Evolutionary conservation across 73 alveolate species (phyloP), one percentile per base, ranked within the genome.

Genomic region (Durusdinium trenchii): DNA sequence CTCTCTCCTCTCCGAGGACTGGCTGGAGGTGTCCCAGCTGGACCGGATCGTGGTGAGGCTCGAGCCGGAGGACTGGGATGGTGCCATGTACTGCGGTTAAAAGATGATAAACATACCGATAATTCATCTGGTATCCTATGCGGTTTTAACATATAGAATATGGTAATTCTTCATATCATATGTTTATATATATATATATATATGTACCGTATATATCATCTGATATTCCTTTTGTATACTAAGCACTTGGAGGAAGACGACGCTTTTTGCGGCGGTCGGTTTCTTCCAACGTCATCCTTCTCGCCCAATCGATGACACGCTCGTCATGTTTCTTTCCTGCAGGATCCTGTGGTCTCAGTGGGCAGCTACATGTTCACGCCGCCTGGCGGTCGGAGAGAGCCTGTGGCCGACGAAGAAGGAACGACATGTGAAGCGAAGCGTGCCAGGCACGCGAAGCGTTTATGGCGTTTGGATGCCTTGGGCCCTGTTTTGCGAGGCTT

Each of bases 331-430:
- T n/a, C n/a, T n/a, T n/a, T n/a, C n/a, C 73, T 9, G 26, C 52
- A 64, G 96, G 96, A 89, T 45, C 96, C 96, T 7, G 40, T 51
- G 61, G 96, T 89, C 73, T 67, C 81, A 40, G 52, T 45, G 3
- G 96, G 96, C 42, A 89, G 42, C 86, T 89, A 89, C 96, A 43
- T 89, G 86, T 89, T 89, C 54, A 62, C 96, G 96, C 69, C 4
- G 32, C 96, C 1, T 12, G 96, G 23, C 42, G 36, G 16, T 9
- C 3, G 69, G 42, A 16, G 45, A 73, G 30, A 36, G n/a, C n/a
- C n/a, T n/a, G n/a, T n/a, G n/a, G n/a, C n/a, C n/a, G n/a, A n/a
- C n/a, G n/a, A n/a, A n/a, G n/a, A n/a, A n/a, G n/a, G n/a, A n/a
- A n/a, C n/a, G n/a, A n/a, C n/a, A n/a, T n/a, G n/a, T n/a, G n/a